Base-by-base conservation (phyloP, 1,139 yeast species). In the Hansenula sp. region DNA sequence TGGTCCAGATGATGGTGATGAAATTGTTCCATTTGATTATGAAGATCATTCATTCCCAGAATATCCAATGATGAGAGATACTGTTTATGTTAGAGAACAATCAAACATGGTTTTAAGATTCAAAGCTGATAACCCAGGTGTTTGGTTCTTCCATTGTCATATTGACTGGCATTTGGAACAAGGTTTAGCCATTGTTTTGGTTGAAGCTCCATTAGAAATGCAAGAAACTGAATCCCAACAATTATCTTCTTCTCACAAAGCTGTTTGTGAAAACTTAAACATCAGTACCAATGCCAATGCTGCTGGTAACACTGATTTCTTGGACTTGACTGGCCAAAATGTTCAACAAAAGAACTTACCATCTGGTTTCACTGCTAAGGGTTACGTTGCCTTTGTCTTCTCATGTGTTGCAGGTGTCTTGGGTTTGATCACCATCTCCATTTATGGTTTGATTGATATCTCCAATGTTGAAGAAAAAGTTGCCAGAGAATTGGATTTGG, bases 131-230 rank as follows among this genome's bases (percentile, higher is more conserved):
- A 86, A 87, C 61, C 96, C 96, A 22, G 96, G 96, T 55, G 88
- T 86, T 32, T 87, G 95, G 95, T 71, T 83, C 56, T 88, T 88
- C 86, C 96, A 88, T 62, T 89, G 96, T 66, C 96, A 88, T 56
- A 82, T 88, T 51, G 96, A 88, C 56, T 88, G 96, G 96, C 96
- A 88, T 68, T 74, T 88, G 69, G 80, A 78, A 55, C 96, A 87
- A 64, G 96, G 96, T 46, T 72, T 88, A 46, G 90, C 89, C 31
- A 58, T 84, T 44, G 69, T 73, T n/a, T 68, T 86, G 35, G 68
- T 87, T 38, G 96, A 87, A 65, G 89, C 87, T 31, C 96, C 96
- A 18, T 50, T 57, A 10, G 74, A 72, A 46, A 70, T 90, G 41
- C 83, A 84, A 61, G 56, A 61, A 27, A 62, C 66, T 40, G 65